A percentile compares a stretch with the other conserved stretches of the same genome.
Conservation (phyloP, 2,329 filamentous ascomycete genomes). For the Phialophora tarda region DNA sequence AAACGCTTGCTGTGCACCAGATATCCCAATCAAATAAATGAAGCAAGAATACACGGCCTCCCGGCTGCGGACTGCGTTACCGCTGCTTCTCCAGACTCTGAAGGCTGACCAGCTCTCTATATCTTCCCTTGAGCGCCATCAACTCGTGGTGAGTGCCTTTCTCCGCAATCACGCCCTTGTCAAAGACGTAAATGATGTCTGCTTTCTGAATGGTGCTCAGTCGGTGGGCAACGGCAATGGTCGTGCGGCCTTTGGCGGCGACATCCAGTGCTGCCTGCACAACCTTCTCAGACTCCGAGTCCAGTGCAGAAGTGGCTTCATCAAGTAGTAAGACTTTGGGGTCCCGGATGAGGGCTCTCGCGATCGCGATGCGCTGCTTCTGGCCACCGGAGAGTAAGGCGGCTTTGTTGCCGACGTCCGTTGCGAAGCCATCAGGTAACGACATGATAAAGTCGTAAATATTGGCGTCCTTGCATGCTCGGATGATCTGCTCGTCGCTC, state of each 20-base stretch:
- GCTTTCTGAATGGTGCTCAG: conserved; percentile 93
- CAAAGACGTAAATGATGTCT: conserved; percentile 95
- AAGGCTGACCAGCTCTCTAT: conserved; percentile 78
- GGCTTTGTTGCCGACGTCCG: conserved; percentile 85
- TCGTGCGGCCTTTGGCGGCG: conserved; percentile 82
- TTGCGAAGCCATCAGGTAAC: conserved; percentile 83
- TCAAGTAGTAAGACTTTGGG: conserved; percentile 85
- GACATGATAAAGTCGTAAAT: conserved; percentile 92
- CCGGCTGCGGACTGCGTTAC: neutral
- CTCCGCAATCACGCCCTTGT: conserved; percentile 85
- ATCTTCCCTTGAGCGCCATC: conserved; percentile 65
- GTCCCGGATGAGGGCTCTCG: conserved; percentile 85
- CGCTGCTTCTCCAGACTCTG: conserved; percentile 72
- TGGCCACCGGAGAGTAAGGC: conserved; percentile 86
- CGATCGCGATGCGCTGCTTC: conserved; percentile 93
- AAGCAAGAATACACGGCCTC: conserved; percentile 9
- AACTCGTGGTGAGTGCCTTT: conserved; percentile 77
- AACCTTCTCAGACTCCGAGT: conserved; percentile 58
- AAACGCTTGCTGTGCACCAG: conserved; percentile 3
- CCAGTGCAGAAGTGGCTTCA: conserved; percentile 68
- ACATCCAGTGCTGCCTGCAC: conserved; percentile 76
- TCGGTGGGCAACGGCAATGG: conserved; percentile 91
- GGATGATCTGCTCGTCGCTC: conserved; percentile 72
- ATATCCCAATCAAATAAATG: neutral
- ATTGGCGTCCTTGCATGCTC: conserved; percentile 86